Percentiles rank a stretch among this genome's conserved stretches.
These are phyloP conservation scores for Buddleja alternifolia DNA, from an alignment of 257 asterid genomes.

Conservation along the genomic window DNA sequence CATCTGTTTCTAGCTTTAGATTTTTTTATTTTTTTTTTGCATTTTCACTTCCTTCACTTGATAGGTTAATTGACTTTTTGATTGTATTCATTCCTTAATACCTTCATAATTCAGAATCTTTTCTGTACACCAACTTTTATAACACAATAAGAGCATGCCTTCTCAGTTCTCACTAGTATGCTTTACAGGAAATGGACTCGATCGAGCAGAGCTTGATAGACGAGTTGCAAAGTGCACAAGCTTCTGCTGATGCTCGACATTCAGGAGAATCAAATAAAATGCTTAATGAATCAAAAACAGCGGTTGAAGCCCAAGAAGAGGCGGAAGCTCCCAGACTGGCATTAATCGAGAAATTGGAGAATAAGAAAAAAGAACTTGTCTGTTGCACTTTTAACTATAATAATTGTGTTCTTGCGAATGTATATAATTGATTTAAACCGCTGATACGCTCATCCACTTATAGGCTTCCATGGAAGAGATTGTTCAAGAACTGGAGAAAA, in stretches of 20 bases:
- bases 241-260: conserved; percentile 32
- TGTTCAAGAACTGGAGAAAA: conserved; percentile 67
- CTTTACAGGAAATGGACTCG: conserved; percentile 63
- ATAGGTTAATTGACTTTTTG: background rate
- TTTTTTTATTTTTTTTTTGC: background rate
- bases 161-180: conserved; percentile 15
- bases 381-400: conserved; percentile 32
- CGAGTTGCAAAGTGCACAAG: conserved; percentile 57
- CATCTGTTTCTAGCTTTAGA: background rate
- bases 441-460: conserved; percentile 27
- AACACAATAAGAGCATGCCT: background rate
- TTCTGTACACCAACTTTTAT: conserved; percentile 5
- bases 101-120: background rate
- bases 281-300: conserved; percentile 39
- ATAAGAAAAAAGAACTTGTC: conserved; percentile 76
- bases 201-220: conserved; percentile 58
- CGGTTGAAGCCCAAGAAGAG: conserved; percentile 45
- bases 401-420: conserved; percentile 8
- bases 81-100: conserved; percentile 2
- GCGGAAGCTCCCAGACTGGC: conserved; percentile 52
- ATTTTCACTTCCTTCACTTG: conserved; percentile 16
- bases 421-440: conserved; percentile 2
- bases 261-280: conserved; percentile 42
- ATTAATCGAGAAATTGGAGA: conserved; percentile 62
- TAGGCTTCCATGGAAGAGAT: conserved; percentile 67